Conservation (phyloP, 2,329 filamentous ascomycete genomes). For the Cordyceps militaris region DNA sequence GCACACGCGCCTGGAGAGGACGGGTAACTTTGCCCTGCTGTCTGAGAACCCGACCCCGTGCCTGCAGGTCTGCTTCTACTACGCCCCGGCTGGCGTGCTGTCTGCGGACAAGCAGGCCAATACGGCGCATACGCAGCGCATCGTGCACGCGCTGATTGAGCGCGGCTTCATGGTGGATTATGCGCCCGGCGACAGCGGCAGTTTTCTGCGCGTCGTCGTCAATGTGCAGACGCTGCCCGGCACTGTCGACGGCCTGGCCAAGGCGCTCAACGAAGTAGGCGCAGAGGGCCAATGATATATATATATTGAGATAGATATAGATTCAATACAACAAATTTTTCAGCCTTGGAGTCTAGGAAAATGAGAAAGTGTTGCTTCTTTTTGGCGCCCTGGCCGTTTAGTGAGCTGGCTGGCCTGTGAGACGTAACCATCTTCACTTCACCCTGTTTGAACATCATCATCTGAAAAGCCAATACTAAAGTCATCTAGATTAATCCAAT, state of each 20-base stretch:
- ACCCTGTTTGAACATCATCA: too few relatives aligned
- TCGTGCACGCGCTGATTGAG: slow-evolving; percentile 40
- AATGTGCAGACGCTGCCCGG: slow-evolving; percentile 47
- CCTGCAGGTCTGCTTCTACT: slow-evolving; percentile 93
- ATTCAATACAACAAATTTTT: neutral
- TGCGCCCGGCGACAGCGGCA: slow-evolving; percentile 48
- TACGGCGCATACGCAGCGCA: slow-evolving; percentile 40
- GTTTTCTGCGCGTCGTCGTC: slow-evolving; percentile 54
- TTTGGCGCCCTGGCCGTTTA: too few relatives aligned
- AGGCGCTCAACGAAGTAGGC: slow-evolving; percentile 45
- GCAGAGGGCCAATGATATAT: neutral
- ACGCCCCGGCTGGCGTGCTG: slow-evolving; percentile 50
- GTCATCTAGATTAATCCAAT: too few relatives aligned
- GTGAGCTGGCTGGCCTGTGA: too few relatives aligned
- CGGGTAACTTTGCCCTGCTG: slow-evolving; percentile 61
- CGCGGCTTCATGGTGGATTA: slow-evolving; percentile 56
- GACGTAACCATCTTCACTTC: too few relatives aligned
- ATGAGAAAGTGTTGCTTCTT: too few relatives aligned
- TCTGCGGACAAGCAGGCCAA: slow-evolving; percentile 36
- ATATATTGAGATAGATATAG: neutral
- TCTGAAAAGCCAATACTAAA: too few relatives aligned
- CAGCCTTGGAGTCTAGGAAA: too few relatives aligned
- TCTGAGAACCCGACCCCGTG: slow-evolving; percentile 75
- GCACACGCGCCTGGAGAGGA: slow-evolving; percentile 48
- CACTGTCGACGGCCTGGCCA: slow-evolving; percentile 47